Evolutionary conservation across 2,329 filamentous ascomycete genomes (phyloP), one percentile per base, ranked within the genome.

Genomic region (Colletotrichum aenigma): DNA sequence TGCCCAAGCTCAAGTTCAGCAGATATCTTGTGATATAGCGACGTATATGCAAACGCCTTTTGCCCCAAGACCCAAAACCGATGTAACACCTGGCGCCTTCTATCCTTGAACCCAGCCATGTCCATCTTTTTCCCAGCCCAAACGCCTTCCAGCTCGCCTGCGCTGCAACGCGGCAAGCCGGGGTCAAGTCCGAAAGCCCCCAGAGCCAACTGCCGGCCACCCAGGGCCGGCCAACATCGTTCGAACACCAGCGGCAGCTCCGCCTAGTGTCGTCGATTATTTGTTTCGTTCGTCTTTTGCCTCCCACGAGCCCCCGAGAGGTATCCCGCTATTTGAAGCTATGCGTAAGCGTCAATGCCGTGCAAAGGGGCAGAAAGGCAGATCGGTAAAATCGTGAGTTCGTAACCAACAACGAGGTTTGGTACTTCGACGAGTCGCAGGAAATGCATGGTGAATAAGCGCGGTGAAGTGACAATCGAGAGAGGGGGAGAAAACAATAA

Each of bases 321-420:
- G 26, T 68, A 28, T 60, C 43, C 48, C 58, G 64, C 64, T 76
- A 58, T 34, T 48, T 65, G 43, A 73, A 74, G 74, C 70, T 76
- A 43, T 69, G 64, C 70, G 74, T 74, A 74, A 76, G 70, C 64
- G 58, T 69, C 65, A 65, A 74, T 58, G 70, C 32, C 74, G 36
- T 74, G 34, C 60, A 26, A 36, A 52, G 70, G 58, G 58, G 48
- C 65, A 73, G 62, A 56, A 52, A 65, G 65, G 64, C 12, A 64
- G 36, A 52, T 43, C 48, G 64, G 61, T 64, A 48, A 61, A 32
- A 58, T 74, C 70, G 74, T 69, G 48, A 75, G 58, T 61, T 69
- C 70, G 58, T 75, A 28, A 65, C 64, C 73, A 73, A 56, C 12
- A 61, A 55, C 28, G 69, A 60, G n/a, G 69, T 16, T 58, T 64